Evolutionary conservation across 176 grass and related monocot species (phyloP).

Genomic region (Hsuehochloa calcarea): DNA sequence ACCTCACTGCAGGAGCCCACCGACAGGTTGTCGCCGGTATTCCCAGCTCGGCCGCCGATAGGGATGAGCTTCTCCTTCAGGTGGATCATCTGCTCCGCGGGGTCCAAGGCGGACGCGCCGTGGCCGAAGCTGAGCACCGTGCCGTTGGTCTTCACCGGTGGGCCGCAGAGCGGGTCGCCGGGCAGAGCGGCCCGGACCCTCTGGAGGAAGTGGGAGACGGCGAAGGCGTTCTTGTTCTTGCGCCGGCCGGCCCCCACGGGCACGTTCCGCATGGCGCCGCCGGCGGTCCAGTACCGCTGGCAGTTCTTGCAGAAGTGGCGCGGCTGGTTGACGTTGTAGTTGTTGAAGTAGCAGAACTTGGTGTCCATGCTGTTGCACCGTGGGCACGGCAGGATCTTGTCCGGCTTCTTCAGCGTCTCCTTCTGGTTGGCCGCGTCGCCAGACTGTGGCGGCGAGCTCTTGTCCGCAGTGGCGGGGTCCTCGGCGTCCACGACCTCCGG

Average conservation of each 20-base stretch:
- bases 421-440: not conserved
- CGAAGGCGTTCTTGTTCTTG: slow-evolving; percentile 66
- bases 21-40: not conserved
- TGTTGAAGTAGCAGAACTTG: slow-evolving; percentile 83
- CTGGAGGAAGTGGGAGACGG: slow-evolving; percentile 42
- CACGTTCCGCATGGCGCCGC: slow-evolving; percentile 86
- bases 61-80: not conserved
- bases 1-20: slow-evolving; percentile 23
- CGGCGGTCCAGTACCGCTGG: slow-evolving; percentile 93
- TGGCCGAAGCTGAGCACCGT: slow-evolving; percentile 64
- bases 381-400: slow-evolving; percentile 67
- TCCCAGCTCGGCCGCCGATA: not conserved
- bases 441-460: not conserved
- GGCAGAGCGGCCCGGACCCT: slow-evolving; percentile 23
- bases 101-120: slow-evolving; percentile 1
- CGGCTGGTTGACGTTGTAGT: slow-evolving; percentile 87
- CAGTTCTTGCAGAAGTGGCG: slow-evolving; percentile 94
- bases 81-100: slow-evolving; percentile 6
- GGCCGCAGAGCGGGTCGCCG: not conserved
- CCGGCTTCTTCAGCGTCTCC: slow-evolving; percentile 64
- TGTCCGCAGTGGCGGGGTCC: not conserved
- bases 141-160: slow-evolving; percentile 7
- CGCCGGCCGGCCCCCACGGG: slow-evolving; percentile 78
- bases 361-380: slow-evolving; percentile 67
- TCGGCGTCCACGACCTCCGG: slow-evolving; percentile 48